Conservation (phyloP, 2,329 filamentous ascomycete genomes). For the Fusarium vanettenii region DNA sequence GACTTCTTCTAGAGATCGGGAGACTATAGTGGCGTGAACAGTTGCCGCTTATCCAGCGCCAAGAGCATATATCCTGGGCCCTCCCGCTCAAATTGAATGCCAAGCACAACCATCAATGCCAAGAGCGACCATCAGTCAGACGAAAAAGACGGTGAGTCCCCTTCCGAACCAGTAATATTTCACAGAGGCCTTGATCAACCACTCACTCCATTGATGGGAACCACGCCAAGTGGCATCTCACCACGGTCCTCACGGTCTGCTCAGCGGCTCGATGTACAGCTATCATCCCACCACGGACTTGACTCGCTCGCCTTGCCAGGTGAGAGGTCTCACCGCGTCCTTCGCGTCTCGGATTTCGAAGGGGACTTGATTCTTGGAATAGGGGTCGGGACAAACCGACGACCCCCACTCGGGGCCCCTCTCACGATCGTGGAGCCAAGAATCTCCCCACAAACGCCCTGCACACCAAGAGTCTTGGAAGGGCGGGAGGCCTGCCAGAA, state of each 20-base stretch:
- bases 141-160: background rate
- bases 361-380: slow-evolving; percentile 4
- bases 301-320: background rate
- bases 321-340: background rate
- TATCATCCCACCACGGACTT: background rate
- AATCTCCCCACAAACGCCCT: slow-evolving; percentile 22
- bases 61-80: background rate
- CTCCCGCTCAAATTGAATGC: background rate
- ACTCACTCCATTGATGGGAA: slow-evolving; percentile 14
- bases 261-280: background rate
- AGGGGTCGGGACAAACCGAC: background rate
- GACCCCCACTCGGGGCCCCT: slow-evolving; percentile 12
- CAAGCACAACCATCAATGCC: background rate
- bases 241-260: background rate
- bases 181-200: slow-evolving; percentile 4
- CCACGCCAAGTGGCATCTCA: slow-evolving; percentile 6
- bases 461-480: slow-evolving; percentile 20
- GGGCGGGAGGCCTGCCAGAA: slow-evolving; percentile 10
- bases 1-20: background rate
- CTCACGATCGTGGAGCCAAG: slow-evolving; percentile 22
- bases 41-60: background rate
- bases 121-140: background rate
- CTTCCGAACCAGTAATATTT: background rate
- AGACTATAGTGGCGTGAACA: background rate
- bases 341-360: background rate